These are phyloP conservation scores for Agarophyton chilense DNA, from an alignment of 23 red algal species.

Conservation along the genomic window DNA sequence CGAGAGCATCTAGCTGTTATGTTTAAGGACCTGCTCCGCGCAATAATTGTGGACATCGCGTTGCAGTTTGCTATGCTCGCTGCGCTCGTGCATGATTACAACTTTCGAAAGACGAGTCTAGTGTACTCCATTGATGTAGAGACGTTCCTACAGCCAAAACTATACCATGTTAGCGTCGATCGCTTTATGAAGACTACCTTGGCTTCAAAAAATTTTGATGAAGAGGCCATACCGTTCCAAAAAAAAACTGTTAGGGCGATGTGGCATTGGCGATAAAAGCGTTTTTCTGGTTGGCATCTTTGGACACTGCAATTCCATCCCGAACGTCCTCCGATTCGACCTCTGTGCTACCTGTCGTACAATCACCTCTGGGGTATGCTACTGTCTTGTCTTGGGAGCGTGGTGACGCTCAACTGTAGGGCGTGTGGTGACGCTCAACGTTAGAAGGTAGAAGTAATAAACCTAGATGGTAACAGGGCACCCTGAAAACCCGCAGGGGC, in stretches of 20 bases:
- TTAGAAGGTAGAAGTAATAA: no score
- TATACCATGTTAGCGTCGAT: constrained; percentile 61
- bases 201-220: constrained; percentile 66
- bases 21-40: constrained; percentile 13
- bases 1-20: constrained; percentile 36
- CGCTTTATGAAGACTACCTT: constrained; percentile 72
- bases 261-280: constrained; percentile 80
- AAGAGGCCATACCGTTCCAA: constrained; percentile 84
- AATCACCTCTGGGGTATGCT: no score
- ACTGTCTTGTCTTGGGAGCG: no score
- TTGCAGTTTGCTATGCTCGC: constrained; percentile 34
- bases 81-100: constrained; percentile 62
- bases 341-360: no score
- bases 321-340: no score
- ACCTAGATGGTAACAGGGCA: no score
- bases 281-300: constrained; percentile 80
- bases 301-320: constrained; percentile 67
- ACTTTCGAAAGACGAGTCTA: constrained; percentile 42
- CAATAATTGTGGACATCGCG: constrained; percentile 49
- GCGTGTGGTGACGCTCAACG: no score
- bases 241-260: constrained; percentile 76
- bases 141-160: constrained; percentile 86
- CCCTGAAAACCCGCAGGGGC: no score
- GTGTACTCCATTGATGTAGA: constrained; percentile 86
- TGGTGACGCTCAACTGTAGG: no score